Base-by-base conservation (phyloP, 331 rosid species). In the Saraca asoca region DNA sequence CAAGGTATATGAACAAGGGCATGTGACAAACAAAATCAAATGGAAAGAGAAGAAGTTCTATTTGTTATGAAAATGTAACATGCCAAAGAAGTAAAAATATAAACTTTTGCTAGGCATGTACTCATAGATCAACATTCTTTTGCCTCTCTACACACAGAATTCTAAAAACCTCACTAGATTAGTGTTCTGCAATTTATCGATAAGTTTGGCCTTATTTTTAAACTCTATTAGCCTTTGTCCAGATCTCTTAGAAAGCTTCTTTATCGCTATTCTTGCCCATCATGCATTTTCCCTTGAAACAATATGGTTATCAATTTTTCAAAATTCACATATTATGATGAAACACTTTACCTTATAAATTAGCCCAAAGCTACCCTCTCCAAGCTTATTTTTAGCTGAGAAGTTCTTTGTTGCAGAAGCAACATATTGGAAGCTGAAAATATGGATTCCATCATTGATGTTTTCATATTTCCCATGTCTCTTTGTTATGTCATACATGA, bases 131-230 rank as follows among this genome's bases (percentile, higher is more conserved):
- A 76, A 29, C 16, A 70, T 51, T 13, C 62, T 80, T 69, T 80
- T 78, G 24, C 64, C 69, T 62, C 41, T 51, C 15, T 75, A 38
- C 42, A 75, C 60, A 51, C 84, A 71, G 10, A 74, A 69, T 9
- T 82, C 85, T 5, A 70, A 37, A 45, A 82, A 83, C 64, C 55
- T 78, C 37, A 81, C 83, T 31, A 81, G 63, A 38, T 81, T 81
- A 31, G 70, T 71, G 51, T 82, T 81, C 20, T 78, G 81, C n/a
- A 82, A 71, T 71, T 75, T 71, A 13, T 65, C 81, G 56, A 78
- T 72, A 5, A 82, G 51, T 51, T 56, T 51, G n/a, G 70, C 79
- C 68, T 82, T 78, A 45, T 75, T 82, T 71, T 69, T 76, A 58
- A 81, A 81, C 64, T 81, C 82, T 12, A 18, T 14, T 33, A 67